Base-by-base conservation (phyloP, 1,284 basidiomycete genomes). In the Meira miltonrushii region DNA sequence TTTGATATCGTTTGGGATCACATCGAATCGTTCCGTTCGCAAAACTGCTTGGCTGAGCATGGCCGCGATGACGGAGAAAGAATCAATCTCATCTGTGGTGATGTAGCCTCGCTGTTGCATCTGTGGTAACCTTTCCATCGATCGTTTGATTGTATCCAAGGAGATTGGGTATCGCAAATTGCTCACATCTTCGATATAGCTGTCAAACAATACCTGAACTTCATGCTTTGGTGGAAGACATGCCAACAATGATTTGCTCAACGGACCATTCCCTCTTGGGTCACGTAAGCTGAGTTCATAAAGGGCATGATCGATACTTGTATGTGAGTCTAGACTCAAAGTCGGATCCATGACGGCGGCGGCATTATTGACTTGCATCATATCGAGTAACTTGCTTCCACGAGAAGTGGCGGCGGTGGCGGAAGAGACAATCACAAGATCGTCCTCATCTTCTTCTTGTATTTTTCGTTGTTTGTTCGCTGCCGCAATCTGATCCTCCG, bases 11-110 rank as follows among this genome's bases (percentile, higher is more conserved):
- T 57, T 48, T 9, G 62, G 55, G 25, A 61, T 56, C 8, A 51
- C 33, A 39, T 50, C 54, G n/a, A 43, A n/a, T 38, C 44, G 19
- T 15, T 57, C 54, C 19, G 54, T 39, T 37, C 47, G 47, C 9
- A 70, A 60, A 50, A 56, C 57, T 19, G 70, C 55, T 25, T 72
- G 61, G 51, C 65, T 58, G 57, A 67, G 58, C 11, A 72, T 46
- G 39, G 63, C 58, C 52, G 62, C 65, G n/a, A 74, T 57, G 15
- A 73, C 62, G 1, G 69, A 68, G 54, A 66, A 74, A 39, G 65
- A 60, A 59, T 71, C 72, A 61, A 74, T 65, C 55, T 69, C 72
- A 15, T 55, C 50, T 8, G 66, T 61, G 13, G 61, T 69, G 50
- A 74, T 67, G 69, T 37, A 71, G 37, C 10, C 11, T 25, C 21